Conservation (phyloP, 2,329 filamentous ascomycete genomes). For the Exophiala viscosa region DNA sequence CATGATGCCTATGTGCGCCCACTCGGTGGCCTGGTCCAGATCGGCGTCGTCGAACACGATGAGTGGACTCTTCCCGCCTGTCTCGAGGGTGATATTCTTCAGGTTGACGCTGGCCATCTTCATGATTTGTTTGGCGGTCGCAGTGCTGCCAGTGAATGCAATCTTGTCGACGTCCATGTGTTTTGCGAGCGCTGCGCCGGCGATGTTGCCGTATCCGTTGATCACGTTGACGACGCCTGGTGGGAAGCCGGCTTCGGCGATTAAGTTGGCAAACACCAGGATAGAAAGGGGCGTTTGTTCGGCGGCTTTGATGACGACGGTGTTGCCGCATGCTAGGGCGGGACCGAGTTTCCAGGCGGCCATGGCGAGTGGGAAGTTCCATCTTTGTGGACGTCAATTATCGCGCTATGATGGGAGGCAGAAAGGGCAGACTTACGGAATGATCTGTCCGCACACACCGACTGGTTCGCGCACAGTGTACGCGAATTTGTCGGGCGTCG, state of each 20-base stretch:
- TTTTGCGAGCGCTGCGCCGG: constrained; percentile 48
- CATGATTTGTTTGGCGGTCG: constrained; percentile 41
- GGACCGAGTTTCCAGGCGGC: no score
- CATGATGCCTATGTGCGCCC: constrained; percentile 60
- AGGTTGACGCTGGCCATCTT: constrained; percentile 34
- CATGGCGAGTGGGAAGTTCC: no score
- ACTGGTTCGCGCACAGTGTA: constrained; percentile 34
- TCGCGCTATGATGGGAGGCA: no score
- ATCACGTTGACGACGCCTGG: constrained; percentile 40
- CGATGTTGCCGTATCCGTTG: constrained; percentile 66
- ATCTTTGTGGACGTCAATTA: no score
- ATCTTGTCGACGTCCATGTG: constrained; percentile 27
- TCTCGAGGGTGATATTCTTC: constrained; percentile 61
- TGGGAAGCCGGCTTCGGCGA: constrained; percentile 50
- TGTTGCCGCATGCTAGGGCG: no score
- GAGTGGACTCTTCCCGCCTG: constrained; percentile 62
- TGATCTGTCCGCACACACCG: no score
- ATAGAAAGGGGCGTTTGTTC: no score
- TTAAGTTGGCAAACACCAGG: no score
- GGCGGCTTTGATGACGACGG: no score
- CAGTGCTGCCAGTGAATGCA: constrained; percentile 31
- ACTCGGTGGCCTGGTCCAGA: constrained; percentile 64
- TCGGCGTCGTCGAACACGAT: constrained; percentile 64
- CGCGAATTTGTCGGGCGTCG: constrained; percentile 72
- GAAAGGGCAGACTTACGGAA: no score